Conservation (phyloP, 2,329 filamentous ascomycete genomes). For the Sordariomycetes sp. region DNA sequence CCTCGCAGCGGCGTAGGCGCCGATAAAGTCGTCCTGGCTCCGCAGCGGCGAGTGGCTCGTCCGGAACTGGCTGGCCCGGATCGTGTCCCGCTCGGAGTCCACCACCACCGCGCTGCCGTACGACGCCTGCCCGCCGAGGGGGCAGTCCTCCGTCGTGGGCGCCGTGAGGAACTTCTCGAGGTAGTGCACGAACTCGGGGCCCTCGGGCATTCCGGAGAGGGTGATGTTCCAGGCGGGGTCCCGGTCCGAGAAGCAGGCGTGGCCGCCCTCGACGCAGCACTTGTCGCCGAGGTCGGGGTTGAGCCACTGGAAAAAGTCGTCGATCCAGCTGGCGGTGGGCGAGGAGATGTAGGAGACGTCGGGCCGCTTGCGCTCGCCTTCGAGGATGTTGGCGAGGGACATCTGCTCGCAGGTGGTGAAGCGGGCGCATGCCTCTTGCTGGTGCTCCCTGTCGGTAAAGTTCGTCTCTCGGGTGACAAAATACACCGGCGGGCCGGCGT, state of each 20-base stretch:
- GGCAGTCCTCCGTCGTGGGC: constrained; percentile 74
- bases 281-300: constrained; percentile 66
- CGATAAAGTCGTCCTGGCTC: constrained; percentile 87
- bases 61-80: constrained; percentile 83
- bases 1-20: constrained; percentile 77
- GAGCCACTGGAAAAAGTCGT: constrained; percentile 95
- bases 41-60: constrained; percentile 79
- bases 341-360: constrained; percentile 81
- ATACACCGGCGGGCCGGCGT: constrained; percentile 86
- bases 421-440: constrained; percentile 80
- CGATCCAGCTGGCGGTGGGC: constrained; percentile 88
- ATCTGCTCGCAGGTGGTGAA: constrained; percentile 81
- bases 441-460: constrained; percentile 61
- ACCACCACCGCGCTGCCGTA: constrained; percentile 80
- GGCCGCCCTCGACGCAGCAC: constrained; percentile 59
- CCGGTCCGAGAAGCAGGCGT: constrained; percentile 70
- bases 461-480: constrained; percentile 83
- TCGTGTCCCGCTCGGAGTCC: constrained; percentile 52
- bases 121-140: constrained; percentile 76
- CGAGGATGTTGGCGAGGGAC: constrained; percentile 80
- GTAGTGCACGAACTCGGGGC: constrained; percentile 82
- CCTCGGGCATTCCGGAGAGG: constrained; percentile 83
- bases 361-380: constrained; percentile 85
- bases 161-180: constrained; percentile 71
- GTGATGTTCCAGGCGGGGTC: constrained; percentile 82